Base-by-base conservation (phyloP, 2,329 filamentous ascomycete genomes). In the Aspergillus thermomutatus region DNA sequence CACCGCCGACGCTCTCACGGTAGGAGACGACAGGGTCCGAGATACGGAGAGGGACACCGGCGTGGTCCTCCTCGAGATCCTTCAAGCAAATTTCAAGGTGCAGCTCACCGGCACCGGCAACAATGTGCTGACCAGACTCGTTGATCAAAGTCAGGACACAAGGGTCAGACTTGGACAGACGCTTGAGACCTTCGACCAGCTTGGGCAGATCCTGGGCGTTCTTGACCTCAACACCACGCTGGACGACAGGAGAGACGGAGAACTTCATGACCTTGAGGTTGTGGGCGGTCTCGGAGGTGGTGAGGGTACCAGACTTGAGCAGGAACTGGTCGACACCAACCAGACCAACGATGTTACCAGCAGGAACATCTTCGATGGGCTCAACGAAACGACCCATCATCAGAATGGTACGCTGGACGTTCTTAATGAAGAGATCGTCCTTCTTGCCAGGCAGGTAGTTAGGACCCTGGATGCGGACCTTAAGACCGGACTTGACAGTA, bases 221-320 rank as follows among this genome's bases (percentile, higher is more conserved):
- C 91, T 97, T 97, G 85, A 97, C 93, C 83, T 97, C 91, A 74
- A 99, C 94, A 80, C 94, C 96, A 70, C 93, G 93, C 83, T 90
- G 93, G 68, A 99, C 94, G 82, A 99, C 94, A 72, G 94, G 94
- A 60, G 94, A 97, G 78, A 99, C 94, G 75, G 94, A 99, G 90
- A 99, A 99, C 86, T 97, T 97, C 94, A 99, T 99, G 83, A 99
- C 94, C 89, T 97, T 97, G 75, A 99, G 83, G 89, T 99, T 99
- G 89, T 99, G 94, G 77, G 94, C 93, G 66, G 91, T 95, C 69
- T 99, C 94, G 77, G 85, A 88, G 77, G 93, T 97, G 81, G 92
- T 96, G 72, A 99, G 90, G 74, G 94, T 99, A 89, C 94, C 94
- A 78, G 94, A 97, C 89, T 99, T 99, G 85, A 99, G 92, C 85